These are phyloP conservation scores for Candida ipomoeae DNA, from an alignment of 805 yeast species.

Conservation along the genomic window DNA sequence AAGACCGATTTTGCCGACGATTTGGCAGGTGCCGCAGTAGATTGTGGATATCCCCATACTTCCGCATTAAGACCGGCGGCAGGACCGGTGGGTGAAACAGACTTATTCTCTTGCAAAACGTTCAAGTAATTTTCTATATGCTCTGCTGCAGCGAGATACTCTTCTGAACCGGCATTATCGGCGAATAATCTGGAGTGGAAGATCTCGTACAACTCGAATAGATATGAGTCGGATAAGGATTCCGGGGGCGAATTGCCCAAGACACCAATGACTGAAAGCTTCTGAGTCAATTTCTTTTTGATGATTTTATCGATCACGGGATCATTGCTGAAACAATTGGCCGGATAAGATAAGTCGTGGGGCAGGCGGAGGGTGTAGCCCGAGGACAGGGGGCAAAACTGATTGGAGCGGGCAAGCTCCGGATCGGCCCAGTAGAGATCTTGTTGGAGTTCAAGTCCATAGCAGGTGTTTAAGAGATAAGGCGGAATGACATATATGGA, in stretches of 20 bases:
- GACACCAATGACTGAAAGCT: conserved; percentile 33
- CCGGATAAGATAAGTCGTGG: conserved; percentile 9
- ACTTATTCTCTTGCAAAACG: neutral
- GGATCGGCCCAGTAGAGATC: conserved; percentile 22
- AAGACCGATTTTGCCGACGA: conserved; percentile 5
- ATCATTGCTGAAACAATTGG: conserved; percentile 27
- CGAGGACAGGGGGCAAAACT: conserved; percentile 24
- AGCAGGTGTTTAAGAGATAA: conserved; percentile 35
- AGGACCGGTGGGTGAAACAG: neutral
- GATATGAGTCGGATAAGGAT: conserved; percentile 24
- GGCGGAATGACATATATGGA: conserved; percentile 39
- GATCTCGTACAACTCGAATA: conserved; percentile 28
- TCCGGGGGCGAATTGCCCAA: conserved; percentile 33
- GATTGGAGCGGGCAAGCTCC: conserved; percentile 25
- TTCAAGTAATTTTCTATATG: neutral
- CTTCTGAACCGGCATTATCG: conserved; percentile 2
- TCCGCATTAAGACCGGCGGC: neutral
- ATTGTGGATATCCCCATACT: conserved; percentile 2
- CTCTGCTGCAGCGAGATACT: conserved; percentile 1
- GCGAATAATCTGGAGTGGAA: conserved; percentile 27
- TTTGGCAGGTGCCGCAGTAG: neutral
- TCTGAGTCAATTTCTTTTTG: conserved; percentile 30
- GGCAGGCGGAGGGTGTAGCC: conserved; percentile 20
- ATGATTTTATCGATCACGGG: conserved; percentile 29
- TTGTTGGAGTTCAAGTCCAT: conserved; percentile 31